Evolutionary conservation across 805 yeast species (phyloP).

Genomic region (Ogataea pilisensis): DNA sequence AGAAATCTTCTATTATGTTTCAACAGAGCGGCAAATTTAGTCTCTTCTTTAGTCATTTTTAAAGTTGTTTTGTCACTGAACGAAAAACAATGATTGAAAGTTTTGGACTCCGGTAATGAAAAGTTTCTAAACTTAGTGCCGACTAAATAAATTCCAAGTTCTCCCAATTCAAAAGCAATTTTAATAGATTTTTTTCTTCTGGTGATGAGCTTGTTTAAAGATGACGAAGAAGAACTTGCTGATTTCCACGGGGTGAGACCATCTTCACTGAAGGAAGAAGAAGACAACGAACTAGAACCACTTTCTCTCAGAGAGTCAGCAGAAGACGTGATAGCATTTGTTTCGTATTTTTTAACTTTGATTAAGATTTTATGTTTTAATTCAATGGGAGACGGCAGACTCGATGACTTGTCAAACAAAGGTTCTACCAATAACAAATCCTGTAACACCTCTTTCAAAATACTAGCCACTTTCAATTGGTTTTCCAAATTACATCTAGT

Average conservation of each 20-base stretch:
- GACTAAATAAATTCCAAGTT: constrained; percentile 64
- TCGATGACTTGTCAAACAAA: constrained; percentile 17
- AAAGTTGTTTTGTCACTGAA: constrained; percentile 70
- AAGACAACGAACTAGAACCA: constrained; percentile 25
- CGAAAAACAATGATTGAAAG: constrained; percentile 79
- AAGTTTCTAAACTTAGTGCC: constrained; percentile 80
- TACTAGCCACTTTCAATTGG: constrained; percentile 55
- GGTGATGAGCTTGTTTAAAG: constrained; percentile 21
- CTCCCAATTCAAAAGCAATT: constrained; percentile 44
- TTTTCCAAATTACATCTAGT: constrained; percentile 67
- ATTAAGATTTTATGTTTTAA: constrained; percentile 68
- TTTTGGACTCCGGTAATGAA: constrained; percentile 80
- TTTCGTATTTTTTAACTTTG: constrained; percentile 62
- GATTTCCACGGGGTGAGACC: constrained; percentile 4
- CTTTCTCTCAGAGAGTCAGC: constrained; percentile 5
- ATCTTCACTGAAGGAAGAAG: constrained; percentile 32
- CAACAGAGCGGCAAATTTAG: constrained; percentile 49
- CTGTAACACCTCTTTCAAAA: constrained; percentile 55
- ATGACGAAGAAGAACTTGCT: constrained; percentile 7
- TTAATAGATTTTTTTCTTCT: constrained; percentile 18
- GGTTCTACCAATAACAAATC: constrained; percentile 47
- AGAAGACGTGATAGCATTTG: constrained; percentile 12
- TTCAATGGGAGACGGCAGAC: constrained; percentile 69
- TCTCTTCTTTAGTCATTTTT: constrained; percentile 58
- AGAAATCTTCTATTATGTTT: constrained; percentile 75